Conservation (phyloP, 768 basidiomycete species). For the Leccinum disarticulatum region DNA sequence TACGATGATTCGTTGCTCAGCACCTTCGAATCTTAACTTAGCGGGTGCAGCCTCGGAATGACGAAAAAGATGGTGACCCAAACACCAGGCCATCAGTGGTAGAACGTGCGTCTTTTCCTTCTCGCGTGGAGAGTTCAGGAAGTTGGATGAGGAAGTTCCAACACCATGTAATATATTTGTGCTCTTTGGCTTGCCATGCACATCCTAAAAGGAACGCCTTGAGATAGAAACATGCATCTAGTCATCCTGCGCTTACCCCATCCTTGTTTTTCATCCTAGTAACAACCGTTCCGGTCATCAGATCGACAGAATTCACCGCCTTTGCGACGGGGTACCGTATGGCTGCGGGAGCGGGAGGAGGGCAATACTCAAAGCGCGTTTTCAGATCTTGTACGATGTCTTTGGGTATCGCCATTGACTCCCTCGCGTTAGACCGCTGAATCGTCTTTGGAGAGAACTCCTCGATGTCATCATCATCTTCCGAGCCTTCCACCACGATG, state of each 20-base stretch:
- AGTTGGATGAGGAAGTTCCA: conserved; percentile 30
- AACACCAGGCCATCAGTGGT: conserved; percentile 30
- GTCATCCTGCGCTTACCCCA: conserved; percentile 19
- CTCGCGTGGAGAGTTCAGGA: conserved; percentile 19
- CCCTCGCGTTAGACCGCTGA: neutral
- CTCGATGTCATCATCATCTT: conserved; percentile 24
- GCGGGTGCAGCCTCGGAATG: conserved; percentile 14
- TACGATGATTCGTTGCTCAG: conserved; percentile 11
- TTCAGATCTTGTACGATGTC: conserved; percentile 15
- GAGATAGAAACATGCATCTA: conserved; percentile 3
- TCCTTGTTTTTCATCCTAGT: conserved; percentile 27
- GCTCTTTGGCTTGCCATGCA: neutral
- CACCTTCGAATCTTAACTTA: conserved; percentile 14
- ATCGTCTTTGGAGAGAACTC: conserved; percentile 13
- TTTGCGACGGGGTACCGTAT: neutral
- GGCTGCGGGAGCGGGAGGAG: conserved; percentile 6
- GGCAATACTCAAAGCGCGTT: conserved; percentile 8
- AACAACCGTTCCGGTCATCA: neutral
- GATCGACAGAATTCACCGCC: conserved; percentile 7
- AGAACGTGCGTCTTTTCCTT: conserved; percentile 8
- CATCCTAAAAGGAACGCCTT: conserved; percentile 9
- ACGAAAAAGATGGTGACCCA: conserved; percentile 23
- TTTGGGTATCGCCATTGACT: conserved; percentile 17
- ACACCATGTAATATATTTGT: conserved; percentile 16
- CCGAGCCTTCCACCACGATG: conserved; percentile 22